These are phyloP conservation scores for Crucihimalaya himalaica DNA, from an alignment of 345 rosid species.

Conservation along the genomic window DNA sequence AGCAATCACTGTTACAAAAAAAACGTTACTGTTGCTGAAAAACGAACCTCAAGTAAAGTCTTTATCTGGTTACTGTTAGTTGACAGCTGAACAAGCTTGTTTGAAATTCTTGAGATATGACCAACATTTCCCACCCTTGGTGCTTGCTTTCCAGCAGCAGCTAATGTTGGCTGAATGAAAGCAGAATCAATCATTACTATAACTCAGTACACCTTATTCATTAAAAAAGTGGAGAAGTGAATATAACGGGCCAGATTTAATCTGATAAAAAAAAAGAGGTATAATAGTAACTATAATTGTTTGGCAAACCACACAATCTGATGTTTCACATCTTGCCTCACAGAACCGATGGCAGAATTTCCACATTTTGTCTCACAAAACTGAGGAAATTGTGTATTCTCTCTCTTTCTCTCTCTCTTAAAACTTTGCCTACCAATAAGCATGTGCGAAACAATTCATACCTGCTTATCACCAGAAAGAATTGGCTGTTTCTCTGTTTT, in stretches of 20 bases:
- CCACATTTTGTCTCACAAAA: slow-evolving; percentile 16
- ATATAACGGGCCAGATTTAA: not conserved
- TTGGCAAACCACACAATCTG: slow-evolving; percentile 17
- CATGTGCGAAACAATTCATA: slow-evolving; percentile 26
- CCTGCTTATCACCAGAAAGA: slow-evolving; percentile 63
- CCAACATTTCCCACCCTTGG: slow-evolving; percentile 96
- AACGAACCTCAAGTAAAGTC: slow-evolving; percentile 69
- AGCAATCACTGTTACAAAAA: not conserved
- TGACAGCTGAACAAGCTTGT: slow-evolving; percentile 78
- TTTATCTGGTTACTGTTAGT: slow-evolving; percentile 64
- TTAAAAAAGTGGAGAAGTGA: not conserved
- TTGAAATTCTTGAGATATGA: slow-evolving; percentile 81
- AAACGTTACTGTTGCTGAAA: not conserved
- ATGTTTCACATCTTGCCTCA: slow-evolving; percentile 23
- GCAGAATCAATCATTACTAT: not conserved
- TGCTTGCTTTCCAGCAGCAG: slow-evolving; percentile 70
- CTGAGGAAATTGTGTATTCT: not conserved
- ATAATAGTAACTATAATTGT: not conserved
- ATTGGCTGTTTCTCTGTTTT: slow-evolving; percentile 66
- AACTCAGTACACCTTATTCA: not conserved
- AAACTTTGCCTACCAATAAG: slow-evolving; percentile 16
- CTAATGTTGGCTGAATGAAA: slow-evolving; percentile 74
- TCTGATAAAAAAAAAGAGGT: not conserved
- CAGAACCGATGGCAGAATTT: not conserved
- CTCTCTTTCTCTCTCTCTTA: not conserved